Evolutionary conservation across 2,329 filamentous ascomycete genomes (phyloP).

Genomic region (Claviceps citrina): DNA sequence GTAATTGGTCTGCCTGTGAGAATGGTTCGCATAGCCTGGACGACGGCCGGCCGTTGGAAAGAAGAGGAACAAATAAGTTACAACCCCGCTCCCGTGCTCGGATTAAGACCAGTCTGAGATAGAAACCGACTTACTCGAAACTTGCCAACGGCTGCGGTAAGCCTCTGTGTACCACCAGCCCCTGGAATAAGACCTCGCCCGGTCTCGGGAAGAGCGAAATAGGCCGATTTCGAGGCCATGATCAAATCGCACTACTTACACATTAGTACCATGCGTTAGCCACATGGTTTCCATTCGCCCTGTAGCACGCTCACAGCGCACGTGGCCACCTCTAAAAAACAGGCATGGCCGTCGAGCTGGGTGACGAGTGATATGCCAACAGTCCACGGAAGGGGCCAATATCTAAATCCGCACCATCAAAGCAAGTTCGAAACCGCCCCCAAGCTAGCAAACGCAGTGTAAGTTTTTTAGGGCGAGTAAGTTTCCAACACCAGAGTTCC

Average conservation of each 20-base stretch:
- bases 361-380: not conserved
- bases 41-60: not conserved
- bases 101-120: not conserved
- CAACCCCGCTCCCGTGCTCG: not conserved
- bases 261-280: conserved; percentile 2
- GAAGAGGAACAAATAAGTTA: not conserved
- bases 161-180: conserved; percentile 25
- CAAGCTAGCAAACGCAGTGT: conserved; percentile 21
- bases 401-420: conserved; percentile 22
- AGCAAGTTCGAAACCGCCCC: conserved; percentile 35
- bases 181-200: conserved; percentile 26
- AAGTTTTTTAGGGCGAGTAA: conserved; percentile 1
- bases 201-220: conserved; percentile 26
- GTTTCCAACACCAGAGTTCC: not conserved
- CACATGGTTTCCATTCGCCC: conserved; percentile 1
- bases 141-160: conserved; percentile 26
- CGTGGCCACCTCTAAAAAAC: not conserved
- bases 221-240: conserved; percentile 19
- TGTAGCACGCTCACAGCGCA: not conserved
- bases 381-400: not conserved
- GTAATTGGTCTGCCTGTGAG: conserved; percentile 15
- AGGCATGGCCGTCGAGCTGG: not conserved
- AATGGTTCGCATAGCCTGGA: conserved; percentile 17
- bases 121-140: conserved; percentile 18
- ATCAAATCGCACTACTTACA: conserved; percentile 24